These are phyloP conservation scores for Themeda triandra DNA, from an alignment of 176 grass and related monocot species.

Conservation along the genomic window DNA sequence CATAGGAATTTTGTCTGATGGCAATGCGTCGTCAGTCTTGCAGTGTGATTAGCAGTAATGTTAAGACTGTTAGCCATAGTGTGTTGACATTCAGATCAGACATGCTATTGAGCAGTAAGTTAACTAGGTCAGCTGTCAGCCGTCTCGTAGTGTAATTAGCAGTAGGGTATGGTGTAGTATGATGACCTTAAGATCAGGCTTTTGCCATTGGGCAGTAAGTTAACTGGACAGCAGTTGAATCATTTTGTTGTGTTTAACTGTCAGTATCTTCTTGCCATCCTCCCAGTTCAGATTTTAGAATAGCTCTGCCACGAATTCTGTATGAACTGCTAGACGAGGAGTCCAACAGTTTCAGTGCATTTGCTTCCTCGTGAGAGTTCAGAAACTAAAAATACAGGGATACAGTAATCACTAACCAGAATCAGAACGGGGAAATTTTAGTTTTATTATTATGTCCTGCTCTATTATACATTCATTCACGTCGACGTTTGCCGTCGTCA, in stretches of 20 bases:
- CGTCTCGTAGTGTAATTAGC: neutral
- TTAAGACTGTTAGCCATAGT: neutral
- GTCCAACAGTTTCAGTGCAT: neutral
- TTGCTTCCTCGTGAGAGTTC: neutral
- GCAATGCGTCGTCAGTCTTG: neutral
- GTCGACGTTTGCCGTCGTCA: neutral
- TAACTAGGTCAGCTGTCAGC: neutral
- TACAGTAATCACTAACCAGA: neutral
- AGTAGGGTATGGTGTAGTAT: neutral
- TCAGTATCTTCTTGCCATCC: neutral
- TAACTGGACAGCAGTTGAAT: neutral
- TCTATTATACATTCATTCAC: conserved; percentile 30
- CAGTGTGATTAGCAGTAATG: neutral
- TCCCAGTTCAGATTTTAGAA: neutral
- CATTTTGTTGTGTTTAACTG: neutral
- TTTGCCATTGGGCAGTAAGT: neutral
- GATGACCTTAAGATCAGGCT: neutral
- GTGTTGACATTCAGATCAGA: neutral
- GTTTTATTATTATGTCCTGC: neutral
- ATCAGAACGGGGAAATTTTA: neutral
- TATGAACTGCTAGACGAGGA: neutral
- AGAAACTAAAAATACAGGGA: neutral
- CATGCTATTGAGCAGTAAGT: neutral
- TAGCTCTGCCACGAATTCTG: neutral
- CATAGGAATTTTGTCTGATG: neutral